Base-by-base conservation (phyloP, 2,329 filamentous ascomycete species). In the Aspergillus quadricinctus region DNA sequence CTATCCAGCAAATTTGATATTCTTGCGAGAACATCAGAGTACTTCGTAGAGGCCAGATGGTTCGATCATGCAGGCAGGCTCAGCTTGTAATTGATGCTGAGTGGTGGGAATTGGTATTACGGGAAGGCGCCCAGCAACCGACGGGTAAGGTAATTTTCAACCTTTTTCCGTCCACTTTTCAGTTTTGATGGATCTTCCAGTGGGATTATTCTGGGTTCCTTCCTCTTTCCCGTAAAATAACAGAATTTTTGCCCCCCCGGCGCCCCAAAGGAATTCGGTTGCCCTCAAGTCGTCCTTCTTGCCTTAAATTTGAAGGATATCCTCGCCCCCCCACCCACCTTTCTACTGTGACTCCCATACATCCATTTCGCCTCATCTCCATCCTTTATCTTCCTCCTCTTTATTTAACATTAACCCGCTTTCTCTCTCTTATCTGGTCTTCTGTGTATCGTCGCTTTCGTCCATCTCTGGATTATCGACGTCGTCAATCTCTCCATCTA, bases 401-500 rank as follows among this genome's bases (percentile, higher is more conserved):
- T 57, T 60, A 60, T 65, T 56, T 60, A 64, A 64, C 59, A 63
- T 50, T 57, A 58, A 62, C 61, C 61, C 63, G 57, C 59, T 51
- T 50, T 53, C 54, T 48, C 54, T 56, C 46, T 60, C 50, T 58
- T 45, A 50, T 46, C 48, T 50, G 25, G 28, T 28, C 21, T 52
- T 52, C 29, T n/a, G 27, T 7, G 10, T 31, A 48, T 48, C 55
- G 19, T 58, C 54, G 43, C 53, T 54, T 48, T 45, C 50, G 49
- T 56, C 58, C 60, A 57, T 59, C 55, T 53, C 50, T 58, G 48
- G 57, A 59, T 62, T 55, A 54, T 56, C 37, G 37, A 52, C 52
- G 27, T 49, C 55, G 48, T 55, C 56, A 51, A 40, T 59, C 57
- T 46, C 48, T 53, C 29, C 54, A 37, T 52, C 48, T 45, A 53